Base-by-base conservation (phyloP, 192 early-diverging fungal genomes). In the Coemansia sp. region DNA sequence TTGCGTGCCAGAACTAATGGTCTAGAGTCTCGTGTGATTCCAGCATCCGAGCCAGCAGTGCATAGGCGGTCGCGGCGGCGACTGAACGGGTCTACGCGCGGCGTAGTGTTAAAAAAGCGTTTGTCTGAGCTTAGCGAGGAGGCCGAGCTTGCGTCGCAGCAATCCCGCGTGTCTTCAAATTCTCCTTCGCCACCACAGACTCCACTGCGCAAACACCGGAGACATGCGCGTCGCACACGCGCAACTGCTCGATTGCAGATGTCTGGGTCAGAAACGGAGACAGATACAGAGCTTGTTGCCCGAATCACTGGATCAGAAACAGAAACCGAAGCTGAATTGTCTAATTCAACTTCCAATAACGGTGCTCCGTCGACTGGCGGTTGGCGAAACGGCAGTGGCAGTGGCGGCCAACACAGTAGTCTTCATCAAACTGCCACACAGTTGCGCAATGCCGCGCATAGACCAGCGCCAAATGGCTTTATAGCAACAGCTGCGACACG, bases 81-180 rank as follows among this genome's bases (percentile, higher is more conserved):
- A 7, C 6, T 72, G 39, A 59, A 56, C 57, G 51, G 31, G 7
- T 29, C 25, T 2, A 57, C 63, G 0, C 63, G 29, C 4, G 75
- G 78, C 55, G 65, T 55, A 6, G 60, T 65, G n/a, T 53, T 81
- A 24, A 69, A 70, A 17, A 66, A 61, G 57, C 73, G 70, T 57
- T 61, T 81, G 54, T 69, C 73, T 6, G 56, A 60, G 52, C 67
- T 81, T 5, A 29, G 59, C 20, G 78, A 80, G 39, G 78, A 80
- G 30, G 42, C 61, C 10, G 68, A 74, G 71, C 19, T 11, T 30
- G 39, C 63, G 51, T 25, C 30, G 25, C n/a, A 31, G 24, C 31
- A 23, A 21, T 62, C 67, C 3, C 73, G 39, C 23, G 54, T 61
- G 6, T 56, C 68, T 23, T 63, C 74, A 11, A 36, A 66, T 5